Conservation (phyloP, 2,329 filamentous ascomycete genomes). For the Pezicula carpinea region DNA sequence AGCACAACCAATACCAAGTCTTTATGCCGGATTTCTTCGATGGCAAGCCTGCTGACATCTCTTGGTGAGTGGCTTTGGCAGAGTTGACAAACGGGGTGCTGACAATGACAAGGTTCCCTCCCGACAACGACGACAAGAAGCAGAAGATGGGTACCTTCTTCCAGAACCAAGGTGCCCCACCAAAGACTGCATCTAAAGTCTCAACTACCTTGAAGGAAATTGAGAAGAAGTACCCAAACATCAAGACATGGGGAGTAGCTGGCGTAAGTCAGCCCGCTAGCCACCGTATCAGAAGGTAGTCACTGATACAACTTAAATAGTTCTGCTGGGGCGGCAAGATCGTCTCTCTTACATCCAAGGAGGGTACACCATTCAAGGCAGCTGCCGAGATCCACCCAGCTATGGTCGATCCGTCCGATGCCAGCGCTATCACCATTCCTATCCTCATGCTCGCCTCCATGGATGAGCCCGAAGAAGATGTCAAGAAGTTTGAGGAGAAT, state of each 20-base stretch:
- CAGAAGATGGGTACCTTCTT: conserved; percentile 56
- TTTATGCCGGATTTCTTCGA: conserved; percentile 92
- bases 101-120: conserved; percentile 43
- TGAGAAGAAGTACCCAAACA: conserved; percentile 44
- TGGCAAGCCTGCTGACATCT: conserved; percentile 47
- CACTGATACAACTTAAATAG: conserved; percentile 3
- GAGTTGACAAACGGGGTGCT: background rate
- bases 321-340: conserved; percentile 31
- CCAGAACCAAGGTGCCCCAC: conserved; percentile 21
- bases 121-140: conserved; percentile 57
- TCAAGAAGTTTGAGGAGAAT: conserved; percentile 38
- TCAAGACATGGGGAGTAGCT: conserved; percentile 39
- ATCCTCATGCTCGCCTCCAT: conserved; percentile 59
- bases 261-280: conserved; percentile 14
- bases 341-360: conserved; percentile 16
- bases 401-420: conserved; percentile 61
- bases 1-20: conserved; percentile 67
- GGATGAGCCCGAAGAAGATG: conserved; percentile 49
- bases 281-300: background rate
- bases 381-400: conserved; percentile 53
- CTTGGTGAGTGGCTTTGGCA: conserved; percentile 31
- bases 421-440: conserved; percentile 54
- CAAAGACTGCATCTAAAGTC: conserved; percentile 40
- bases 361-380: conserved; percentile 42
- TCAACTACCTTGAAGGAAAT: conserved; percentile 45